These are phyloP conservation scores for Apophysomyces ossiformis DNA, from an alignment of 371 early-diverging fungal genomes.

Conservation along the genomic window DNA sequence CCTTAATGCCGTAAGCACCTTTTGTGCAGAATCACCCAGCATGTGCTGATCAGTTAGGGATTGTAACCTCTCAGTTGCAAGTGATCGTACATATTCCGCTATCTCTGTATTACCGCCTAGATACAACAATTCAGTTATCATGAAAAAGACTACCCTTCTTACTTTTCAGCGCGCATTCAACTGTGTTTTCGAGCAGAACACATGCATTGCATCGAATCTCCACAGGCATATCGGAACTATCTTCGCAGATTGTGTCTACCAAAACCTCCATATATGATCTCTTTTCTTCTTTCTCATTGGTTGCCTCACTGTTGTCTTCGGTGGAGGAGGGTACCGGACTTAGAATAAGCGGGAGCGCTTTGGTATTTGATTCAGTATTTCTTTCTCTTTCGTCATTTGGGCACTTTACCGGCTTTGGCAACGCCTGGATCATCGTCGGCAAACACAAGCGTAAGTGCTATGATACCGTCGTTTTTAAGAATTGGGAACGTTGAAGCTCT, in stretches of 20 bases:
- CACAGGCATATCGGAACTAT: conserved; percentile 25
- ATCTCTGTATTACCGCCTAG: conserved; percentile 4
- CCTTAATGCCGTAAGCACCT: conserved; percentile 8
- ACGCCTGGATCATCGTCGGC: conserved; percentile 31
- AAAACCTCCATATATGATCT: conserved; percentile 52
- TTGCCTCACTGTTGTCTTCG: conserved; percentile 23
- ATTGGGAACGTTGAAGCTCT: conserved; percentile 58
- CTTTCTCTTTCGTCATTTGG: conserved; percentile 19
- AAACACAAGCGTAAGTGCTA: conserved; percentile 59
- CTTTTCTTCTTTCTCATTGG: conserved; percentile 24
- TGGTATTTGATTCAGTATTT: conserved; percentile 7
- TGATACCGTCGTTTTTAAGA: conserved; percentile 67
- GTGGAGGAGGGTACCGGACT: conserved; percentile 20
- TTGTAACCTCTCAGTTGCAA: conserved; percentile 6
- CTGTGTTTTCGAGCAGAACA: conserved; percentile 51
- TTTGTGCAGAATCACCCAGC: conserved; percentile 7
- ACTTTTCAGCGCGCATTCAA: conserved; percentile 44
- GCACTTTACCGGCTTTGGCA: conserved; percentile 20
- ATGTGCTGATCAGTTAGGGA: not conserved
- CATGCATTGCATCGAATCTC: conserved; percentile 58
- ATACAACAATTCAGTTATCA: not conserved
- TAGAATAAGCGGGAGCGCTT: conserved; percentile 31
- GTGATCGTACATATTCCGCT: not conserved
- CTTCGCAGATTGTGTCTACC: conserved; percentile 38
- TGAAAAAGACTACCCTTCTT: conserved; percentile 2